Evolutionary conservation across 1,139 yeast genomes (phyloP).

Genomic region (Sugiyamaella xylanicola): DNA sequence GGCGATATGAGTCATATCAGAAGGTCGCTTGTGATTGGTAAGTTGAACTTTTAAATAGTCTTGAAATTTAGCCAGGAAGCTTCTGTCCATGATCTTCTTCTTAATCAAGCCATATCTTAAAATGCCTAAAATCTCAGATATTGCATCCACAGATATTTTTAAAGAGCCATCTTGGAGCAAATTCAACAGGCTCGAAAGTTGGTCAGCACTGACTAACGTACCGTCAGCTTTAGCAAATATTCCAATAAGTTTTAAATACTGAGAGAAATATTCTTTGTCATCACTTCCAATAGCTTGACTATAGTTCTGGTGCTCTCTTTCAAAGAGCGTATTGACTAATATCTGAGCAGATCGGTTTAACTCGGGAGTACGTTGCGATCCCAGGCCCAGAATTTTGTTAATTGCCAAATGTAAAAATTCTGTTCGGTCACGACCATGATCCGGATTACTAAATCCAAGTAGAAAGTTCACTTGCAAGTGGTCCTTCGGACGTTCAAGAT

Average conservation of each 20-base stretch:
- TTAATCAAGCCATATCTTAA: conserved; percentile 53
- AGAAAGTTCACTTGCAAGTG: conserved; percentile 9
- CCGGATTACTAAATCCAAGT: neutral
- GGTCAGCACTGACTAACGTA: conserved; percentile 44
- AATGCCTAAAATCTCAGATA: conserved; percentile 51
- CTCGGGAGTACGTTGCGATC: conserved; percentile 1
- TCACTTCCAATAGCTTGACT: conserved; percentile 1
- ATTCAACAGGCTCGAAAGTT: conserved; percentile 41
- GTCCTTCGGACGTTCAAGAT: conserved; percentile 12
- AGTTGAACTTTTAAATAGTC: conserved; percentile 54
- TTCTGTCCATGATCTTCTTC: conserved; percentile 51
- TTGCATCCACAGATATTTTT: conserved; percentile 46
- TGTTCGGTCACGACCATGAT: conserved; percentile 7
- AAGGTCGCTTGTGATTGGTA: conserved; percentile 30
- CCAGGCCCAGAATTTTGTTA: conserved; percentile 8
- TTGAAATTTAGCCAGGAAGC: conserved; percentile 56
- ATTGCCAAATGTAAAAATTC: conserved; percentile 19
- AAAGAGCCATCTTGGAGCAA: conserved; percentile 1
- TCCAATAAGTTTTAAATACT: neutral
- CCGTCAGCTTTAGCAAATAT: conserved; percentile 18
- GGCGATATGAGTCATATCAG: conserved; percentile 12
- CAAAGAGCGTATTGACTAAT: conserved; percentile 10
- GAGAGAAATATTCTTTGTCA: neutral
- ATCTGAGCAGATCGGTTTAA: conserved; percentile 1
- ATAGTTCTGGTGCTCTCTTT: conserved; percentile 7